A percentile compares a stretch with the other conserved stretches of the same genome.
These are phyloP conservation scores for Firmiana major DNA, from an alignment of 345 rosid genomes.

Conservation along the genomic window DNA sequence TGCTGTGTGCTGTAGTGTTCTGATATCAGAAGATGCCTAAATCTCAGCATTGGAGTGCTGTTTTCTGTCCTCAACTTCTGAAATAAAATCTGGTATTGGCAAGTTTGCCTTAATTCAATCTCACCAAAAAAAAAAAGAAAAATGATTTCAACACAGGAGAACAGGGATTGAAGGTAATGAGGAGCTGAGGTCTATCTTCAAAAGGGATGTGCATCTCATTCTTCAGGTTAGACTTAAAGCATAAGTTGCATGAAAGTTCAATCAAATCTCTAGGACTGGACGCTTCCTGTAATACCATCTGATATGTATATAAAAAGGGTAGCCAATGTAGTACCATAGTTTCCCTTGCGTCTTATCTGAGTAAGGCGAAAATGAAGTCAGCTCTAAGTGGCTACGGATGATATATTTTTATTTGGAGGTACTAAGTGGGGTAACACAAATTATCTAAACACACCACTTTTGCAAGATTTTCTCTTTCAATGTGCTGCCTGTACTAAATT, in stretches of 20 bases:
- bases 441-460: background rate
- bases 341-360: background rate
- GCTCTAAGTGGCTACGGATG: background rate
- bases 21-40: background rate
- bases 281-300: background rate
- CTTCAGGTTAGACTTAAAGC: slow-evolving; percentile 74
- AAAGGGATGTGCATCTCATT: slow-evolving; percentile 76
- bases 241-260: background rate
- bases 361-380: background rate
- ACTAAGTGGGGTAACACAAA: background rate
- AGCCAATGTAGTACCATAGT: background rate
- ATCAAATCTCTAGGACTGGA: background rate
- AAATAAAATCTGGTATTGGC: background rate
- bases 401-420: background rate
- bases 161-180: slow-evolving; percentile 94
- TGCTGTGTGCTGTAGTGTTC: background rate
- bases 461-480: background rate
- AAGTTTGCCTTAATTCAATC: background rate
- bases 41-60: background rate
- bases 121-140: background rate
- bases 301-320: background rate
- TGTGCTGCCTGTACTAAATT: background rate
- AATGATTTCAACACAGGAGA: slow-evolving; percentile 45
- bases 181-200: slow-evolving; percentile 77
- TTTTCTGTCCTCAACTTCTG: background rate